Evolutionary conservation across 1,139 yeast genomes (phyloP).

Genomic region (Yamadazyma triangularis): DNA sequence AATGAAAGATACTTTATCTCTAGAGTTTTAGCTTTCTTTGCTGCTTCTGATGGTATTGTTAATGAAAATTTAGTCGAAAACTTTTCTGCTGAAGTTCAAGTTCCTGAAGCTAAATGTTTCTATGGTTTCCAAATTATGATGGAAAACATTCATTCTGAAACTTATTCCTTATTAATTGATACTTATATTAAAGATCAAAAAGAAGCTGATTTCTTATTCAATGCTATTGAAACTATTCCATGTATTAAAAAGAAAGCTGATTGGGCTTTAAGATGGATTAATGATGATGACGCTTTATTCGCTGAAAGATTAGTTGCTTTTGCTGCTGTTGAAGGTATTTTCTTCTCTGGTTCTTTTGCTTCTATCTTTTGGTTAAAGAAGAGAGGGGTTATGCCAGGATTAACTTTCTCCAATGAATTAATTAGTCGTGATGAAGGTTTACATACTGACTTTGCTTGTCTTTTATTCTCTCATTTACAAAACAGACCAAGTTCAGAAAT

Average conservation of each 20-base stretch:
- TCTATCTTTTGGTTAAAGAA: slow-evolving; percentile 97
- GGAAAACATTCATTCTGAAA: slow-evolving; percentile 98
- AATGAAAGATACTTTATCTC: slow-evolving; percentile 90
- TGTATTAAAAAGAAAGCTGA: slow-evolving; percentile 95
- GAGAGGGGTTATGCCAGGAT: slow-evolving; percentile 98
- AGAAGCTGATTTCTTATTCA: slow-evolving; percentile 83
- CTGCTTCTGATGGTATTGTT: slow-evolving; percentile 97
- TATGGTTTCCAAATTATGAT: slow-evolving; percentile 99
- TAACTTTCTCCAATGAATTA: slow-evolving; percentile 93
- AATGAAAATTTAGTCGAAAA: slow-evolving; percentile 96
- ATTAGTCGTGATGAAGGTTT: slow-evolving; percentile 98
- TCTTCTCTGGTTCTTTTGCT: slow-evolving; percentile 97
- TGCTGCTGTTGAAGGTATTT: slow-evolving; percentile 98
- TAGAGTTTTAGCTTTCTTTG: slow-evolving; percentile 94
- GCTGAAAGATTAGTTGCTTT: slow-evolving; percentile 96
- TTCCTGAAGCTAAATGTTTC: slow-evolving; percentile 97
- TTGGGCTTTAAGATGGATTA: slow-evolving; percentile 97
- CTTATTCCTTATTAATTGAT: slow-evolving; percentile 90
- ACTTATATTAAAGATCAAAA: slow-evolving; percentile 93
- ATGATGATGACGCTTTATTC: slow-evolving; percentile 78
- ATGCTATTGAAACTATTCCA: slow-evolving; percentile 92
- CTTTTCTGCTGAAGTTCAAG: slow-evolving; percentile 94
- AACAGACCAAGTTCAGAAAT: slow-evolving; percentile 79
- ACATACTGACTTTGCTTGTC: slow-evolving; percentile 97
- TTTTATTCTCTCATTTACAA: slow-evolving; percentile 86